Base-by-base conservation (phyloP, 2,329 filamentous ascomycete genomes). In the Trematosphaeria pertusa region DNA sequence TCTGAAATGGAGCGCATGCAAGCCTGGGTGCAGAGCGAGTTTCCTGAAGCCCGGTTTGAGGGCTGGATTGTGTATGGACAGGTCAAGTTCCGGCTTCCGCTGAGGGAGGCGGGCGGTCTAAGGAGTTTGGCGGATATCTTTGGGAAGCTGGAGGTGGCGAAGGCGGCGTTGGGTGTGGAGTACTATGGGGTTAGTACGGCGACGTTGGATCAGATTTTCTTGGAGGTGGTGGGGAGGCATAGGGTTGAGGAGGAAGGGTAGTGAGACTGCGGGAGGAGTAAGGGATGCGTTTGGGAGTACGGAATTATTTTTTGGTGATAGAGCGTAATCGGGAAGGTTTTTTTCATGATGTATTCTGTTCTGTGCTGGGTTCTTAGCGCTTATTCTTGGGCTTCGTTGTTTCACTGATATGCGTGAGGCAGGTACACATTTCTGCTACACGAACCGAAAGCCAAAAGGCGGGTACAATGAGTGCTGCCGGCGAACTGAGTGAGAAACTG, bases 111-210 rank as follows among this genome's bases (percentile, higher is more conserved):
- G n/a, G 12, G 10, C 9, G 17, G 14, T 17, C 9, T 7, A 0
- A n/a, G 31, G 17, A 80, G 82, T 4, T 82, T 91, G 24, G 85
- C 87, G 2, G 75, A 78, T 8, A 73, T 94, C 8, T 88, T 92
- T 48, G 80, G 85, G 6, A 61, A 84, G 36, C 75, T 95, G 1
- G 91, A 96, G 71, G 82, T 84, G 58, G 78, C 84, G 48, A 89
- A 87, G 65, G 76, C 82, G 17, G 70, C 71, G 1, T 70, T 95
- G 21, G 88, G 87, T 0, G 81, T 96, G 26, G 87, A 88, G 64
- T 89, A 93, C 70, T 96, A 92, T 72, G 90, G 87, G 43, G 89
- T 95, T 56, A 89, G 85, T 46, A 88, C 89, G 30, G 91, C 90
- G 20, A 94, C 89, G 14, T 73, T 96, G 39, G 91, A 96, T 67